Percentiles rank a stretch among this genome's conserved stretches.
These are phyloP conservation scores for Phaeosphaeriaceae sp. DNA, from an alignment of 2,329 filamentous ascomycete genomes.

Conservation along the genomic window DNA sequence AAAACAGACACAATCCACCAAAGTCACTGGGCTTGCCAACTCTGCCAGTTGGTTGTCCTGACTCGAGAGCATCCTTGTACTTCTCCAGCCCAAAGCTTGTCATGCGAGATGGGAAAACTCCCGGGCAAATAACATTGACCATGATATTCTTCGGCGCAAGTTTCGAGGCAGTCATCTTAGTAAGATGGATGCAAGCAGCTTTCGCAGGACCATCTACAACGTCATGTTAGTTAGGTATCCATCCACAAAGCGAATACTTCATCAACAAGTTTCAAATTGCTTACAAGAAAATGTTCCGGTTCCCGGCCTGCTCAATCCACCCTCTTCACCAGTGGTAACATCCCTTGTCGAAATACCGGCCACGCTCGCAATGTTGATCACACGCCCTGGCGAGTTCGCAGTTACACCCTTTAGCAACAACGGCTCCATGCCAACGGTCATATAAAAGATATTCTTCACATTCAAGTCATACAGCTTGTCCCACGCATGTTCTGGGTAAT, in stretches of 20 bases:
- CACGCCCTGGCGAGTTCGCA: constrained; percentile 53
- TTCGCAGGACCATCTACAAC: constrained; percentile 58
- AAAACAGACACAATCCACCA: constrained; percentile 54
- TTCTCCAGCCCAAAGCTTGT: constrained; percentile 60
- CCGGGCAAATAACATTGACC: constrained; percentile 54
- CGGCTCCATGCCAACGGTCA: constrained; percentile 53
- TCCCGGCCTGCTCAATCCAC: constrained; percentile 60
- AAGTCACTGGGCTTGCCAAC: constrained; percentile 58
- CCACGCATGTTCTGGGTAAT: constrained; percentile 64
- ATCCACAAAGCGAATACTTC: background rate
- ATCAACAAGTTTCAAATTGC: constrained; percentile 4
- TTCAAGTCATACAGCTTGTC: constrained; percentile 63
- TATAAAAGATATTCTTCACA: constrained; percentile 61
- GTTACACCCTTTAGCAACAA: constrained; percentile 55
- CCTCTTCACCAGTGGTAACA: constrained; percentile 54
- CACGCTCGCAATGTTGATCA: constrained; percentile 62
- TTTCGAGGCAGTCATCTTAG: constrained; percentile 58
- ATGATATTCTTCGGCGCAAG: constrained; percentile 60
- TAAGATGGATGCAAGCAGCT: constrained; percentile 61
- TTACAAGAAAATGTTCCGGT: constrained; percentile 58
- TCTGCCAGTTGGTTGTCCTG: constrained; percentile 54
- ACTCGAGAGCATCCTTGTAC: constrained; percentile 56
- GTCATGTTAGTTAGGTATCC: background rate
- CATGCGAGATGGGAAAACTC: constrained; percentile 61
- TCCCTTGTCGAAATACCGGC: constrained; percentile 52